A percentile compares a stretch with the other conserved stretches of the same genome.
phyloP scores from a whole-genome alignment of 306 rosid genomes.

The Rosa persica region DNA sequence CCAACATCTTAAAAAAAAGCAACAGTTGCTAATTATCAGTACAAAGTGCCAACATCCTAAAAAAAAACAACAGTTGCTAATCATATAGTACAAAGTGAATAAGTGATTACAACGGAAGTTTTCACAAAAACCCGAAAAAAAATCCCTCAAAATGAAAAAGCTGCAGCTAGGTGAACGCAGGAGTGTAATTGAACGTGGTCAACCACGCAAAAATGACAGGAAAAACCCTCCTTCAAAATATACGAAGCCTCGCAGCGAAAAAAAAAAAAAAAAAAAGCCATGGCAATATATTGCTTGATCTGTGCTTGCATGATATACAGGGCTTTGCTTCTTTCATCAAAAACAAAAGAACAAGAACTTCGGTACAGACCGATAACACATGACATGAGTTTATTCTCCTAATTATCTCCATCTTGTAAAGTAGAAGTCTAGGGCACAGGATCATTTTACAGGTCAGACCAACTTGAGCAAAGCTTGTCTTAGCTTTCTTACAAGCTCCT shows the following conservation, averaged over 20 bases:
- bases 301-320: constrained; percentile 12
- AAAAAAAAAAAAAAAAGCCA: constrained; percentile 14
- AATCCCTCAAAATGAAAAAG: constrained; percentile 3
- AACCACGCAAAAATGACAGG: constrained; percentile 46
- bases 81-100: not conserved
- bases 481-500: constrained; percentile 50
- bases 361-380: not conserved
- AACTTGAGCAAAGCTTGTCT: constrained; percentile 43
- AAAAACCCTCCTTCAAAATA: constrained; percentile 21
- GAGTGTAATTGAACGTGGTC: constrained; percentile 46
- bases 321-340: constrained; percentile 20
- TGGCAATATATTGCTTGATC: not conserved
- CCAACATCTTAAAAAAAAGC: no score
- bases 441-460: constrained; percentile 4
- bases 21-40: no score
- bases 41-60: not conserved
- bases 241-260: constrained; percentile 11
- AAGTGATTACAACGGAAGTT: constrained; percentile 23
- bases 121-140: constrained; percentile 39
- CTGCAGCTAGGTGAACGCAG: constrained; percentile 19
- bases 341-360: not conserved
- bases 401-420: not conserved
- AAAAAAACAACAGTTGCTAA: not conserved
- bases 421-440: not conserved
- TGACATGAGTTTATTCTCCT: constrained; percentile 3